Evolutionary conservation across 768 basidiomycete genomes (phyloP), one percentile per base, ranked within the genome.

Genomic region (Boletellus ananas): DNA sequence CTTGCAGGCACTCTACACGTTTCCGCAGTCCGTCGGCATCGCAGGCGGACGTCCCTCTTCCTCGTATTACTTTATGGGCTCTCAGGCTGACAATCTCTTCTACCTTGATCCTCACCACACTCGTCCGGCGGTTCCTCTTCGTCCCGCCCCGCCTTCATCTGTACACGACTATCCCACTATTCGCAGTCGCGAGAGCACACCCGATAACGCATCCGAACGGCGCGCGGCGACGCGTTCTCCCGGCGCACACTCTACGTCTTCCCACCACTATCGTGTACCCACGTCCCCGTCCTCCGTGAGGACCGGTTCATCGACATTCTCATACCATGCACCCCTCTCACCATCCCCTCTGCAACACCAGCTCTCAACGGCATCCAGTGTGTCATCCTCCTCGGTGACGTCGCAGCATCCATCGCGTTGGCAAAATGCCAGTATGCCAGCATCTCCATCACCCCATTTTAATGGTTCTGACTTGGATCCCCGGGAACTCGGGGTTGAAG

Each of bases 11-110:
- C 67, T 97, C 29, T 97, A 94, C 65, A 90, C 88, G 0, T 92
- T 94, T 68, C 94, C 94, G 0, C 95, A 98, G 70, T 91, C 87
- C 2, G 88, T 96, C 34, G 96, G 95, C 35, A 98, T 99, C 47
- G 94, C 95, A 0, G 95, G 96, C 34, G 95, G 95, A 3, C 80
- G 96, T 18, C 96, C 95, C 0, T 90, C 90, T n/a, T 94, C 91
- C 0, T 96, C 94, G 0, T 98, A 96, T 68, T 99, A 98, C 68
- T 99, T 99, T 63, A 90, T 99, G 42, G 95, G 92, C 14, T 79
- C 85, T 0, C 95, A 99, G 64, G 87, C 84, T 3, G 88, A 94
- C 55, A 87, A 83, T 43, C 77, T 98, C 7, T 85, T 92, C 62
- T 88, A 91, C 61, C 79, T 90, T 33, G 84, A 90, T 68, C 86